Conservation (phyloP, 2,329 filamentous ascomycete species). For the Huntiella omanensis region DNA sequence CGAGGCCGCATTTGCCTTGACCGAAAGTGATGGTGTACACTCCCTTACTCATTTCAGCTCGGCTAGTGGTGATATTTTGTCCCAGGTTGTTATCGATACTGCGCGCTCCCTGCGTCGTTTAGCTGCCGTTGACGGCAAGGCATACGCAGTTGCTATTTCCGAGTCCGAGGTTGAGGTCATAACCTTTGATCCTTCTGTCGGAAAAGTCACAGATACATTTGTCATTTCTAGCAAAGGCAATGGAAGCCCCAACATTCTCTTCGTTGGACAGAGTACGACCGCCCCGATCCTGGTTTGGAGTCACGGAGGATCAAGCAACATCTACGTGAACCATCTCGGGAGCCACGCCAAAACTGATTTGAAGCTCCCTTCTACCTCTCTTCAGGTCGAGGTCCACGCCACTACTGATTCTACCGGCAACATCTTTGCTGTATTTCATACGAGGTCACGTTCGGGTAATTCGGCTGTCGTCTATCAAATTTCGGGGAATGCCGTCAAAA, state of each 20-base stretch:
- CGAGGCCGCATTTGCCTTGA: constrained; percentile 41
- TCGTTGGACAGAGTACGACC: constrained; percentile 58
- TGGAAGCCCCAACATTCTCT: constrained; percentile 39
- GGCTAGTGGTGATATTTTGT: constrained; percentile 51
- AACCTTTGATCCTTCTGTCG: constrained; percentile 52
- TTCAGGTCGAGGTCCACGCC: constrained; percentile 48
- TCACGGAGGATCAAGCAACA: constrained; percentile 31
- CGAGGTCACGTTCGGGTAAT: constrained; percentile 44
- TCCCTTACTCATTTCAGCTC: constrained; percentile 55
- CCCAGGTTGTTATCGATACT: background rate
- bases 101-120: background rate
- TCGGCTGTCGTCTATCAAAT: constrained; percentile 57
- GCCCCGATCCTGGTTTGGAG: constrained; percentile 61
- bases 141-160: constrained; percentile 1
- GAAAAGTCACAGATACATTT: constrained; percentile 53
- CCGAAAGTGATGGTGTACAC: constrained; percentile 35
- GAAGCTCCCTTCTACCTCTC: constrained; percentile 26
- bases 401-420: constrained; percentile 46
- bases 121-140: background rate
- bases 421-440: constrained; percentile 69
- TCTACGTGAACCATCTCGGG: constrained; percentile 55
- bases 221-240: constrained; percentile 57
- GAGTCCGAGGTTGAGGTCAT: constrained; percentile 35
- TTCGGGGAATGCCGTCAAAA: constrained; percentile 17
- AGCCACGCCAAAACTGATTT: constrained; percentile 38